These are phyloP conservation scores for Lecanicillium sp. DNA, from an alignment of 2,329 filamentous ascomycete genomes.

Conservation along the genomic window DNA sequence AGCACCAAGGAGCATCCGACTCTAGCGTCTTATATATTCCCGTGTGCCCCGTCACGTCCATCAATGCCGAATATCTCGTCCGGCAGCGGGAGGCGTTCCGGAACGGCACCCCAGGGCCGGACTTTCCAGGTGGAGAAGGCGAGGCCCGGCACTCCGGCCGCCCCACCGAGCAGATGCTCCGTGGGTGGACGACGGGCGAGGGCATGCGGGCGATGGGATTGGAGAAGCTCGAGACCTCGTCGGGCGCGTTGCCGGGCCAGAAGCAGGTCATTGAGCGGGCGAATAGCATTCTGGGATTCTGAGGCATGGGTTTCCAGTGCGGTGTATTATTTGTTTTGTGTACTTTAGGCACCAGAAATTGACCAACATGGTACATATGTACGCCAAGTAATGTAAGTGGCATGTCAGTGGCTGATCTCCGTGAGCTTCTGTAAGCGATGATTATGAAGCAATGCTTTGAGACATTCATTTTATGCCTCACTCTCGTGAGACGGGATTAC, in stretches of 20 bases:
- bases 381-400: no score
- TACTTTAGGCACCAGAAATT: no score
- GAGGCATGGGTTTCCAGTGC: slow-evolving; percentile 3
- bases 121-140: slow-evolving; percentile 66
- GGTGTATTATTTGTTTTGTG: no score
- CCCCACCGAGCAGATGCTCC: slow-evolving; percentile 31
- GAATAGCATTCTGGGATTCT: slow-evolving; percentile 38
- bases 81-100: slow-evolving; percentile 67
- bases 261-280: slow-evolving; percentile 28
- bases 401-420: no score
- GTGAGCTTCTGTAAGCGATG: no score
- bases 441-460: no score
- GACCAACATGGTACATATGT: no score
- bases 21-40: slow-evolving; percentile 87
- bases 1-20: slow-evolving; percentile 64
- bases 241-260: slow-evolving; percentile 25
- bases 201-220: slow-evolving; percentile 39
- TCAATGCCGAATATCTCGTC: slow-evolving; percentile 63
- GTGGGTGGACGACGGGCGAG: slow-evolving; percentile 19
- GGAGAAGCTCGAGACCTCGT: slow-evolving; percentile 23
- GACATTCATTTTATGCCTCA: no score
- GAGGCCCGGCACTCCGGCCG: slow-evolving; percentile 48
- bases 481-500: no score
- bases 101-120: slow-evolving; percentile 57
- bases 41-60: slow-evolving; percentile 69